Percentiles rank a stretch among this genome's conserved stretches.
These are phyloP conservation scores for Lodderomyces metapsilosis DNA, from an alignment of 1,139 yeast species.

Conservation along the genomic window DNA sequence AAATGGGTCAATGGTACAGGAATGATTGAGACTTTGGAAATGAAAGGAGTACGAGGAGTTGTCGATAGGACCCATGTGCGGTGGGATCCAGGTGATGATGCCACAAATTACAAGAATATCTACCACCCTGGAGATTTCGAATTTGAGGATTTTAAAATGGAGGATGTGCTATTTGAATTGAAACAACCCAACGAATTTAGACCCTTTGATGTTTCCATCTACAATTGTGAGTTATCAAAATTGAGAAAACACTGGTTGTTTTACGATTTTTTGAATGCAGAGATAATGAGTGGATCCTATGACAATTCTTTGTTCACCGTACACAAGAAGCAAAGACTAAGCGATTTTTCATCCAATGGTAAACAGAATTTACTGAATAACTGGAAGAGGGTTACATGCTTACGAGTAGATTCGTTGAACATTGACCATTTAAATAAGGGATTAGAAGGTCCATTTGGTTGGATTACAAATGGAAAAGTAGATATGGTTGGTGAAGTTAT, in stretches of 20 bases:
- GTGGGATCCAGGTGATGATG: slow-evolving; percentile 83
- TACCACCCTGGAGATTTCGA: slow-evolving; percentile 91
- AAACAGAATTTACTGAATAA: slow-evolving; percentile 11
- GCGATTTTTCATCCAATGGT: slow-evolving; percentile 30
- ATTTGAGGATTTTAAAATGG: slow-evolving; percentile 75
- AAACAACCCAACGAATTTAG: slow-evolving; percentile 79
- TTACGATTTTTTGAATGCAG: slow-evolving; percentile 82
- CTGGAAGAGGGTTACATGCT: slow-evolving; percentile 70
- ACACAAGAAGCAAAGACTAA: slow-evolving; percentile 67
- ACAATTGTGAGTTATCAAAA: slow-evolving; percentile 75
- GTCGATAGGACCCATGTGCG: slow-evolving; percentile 85
- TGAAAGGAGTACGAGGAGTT: slow-evolving; percentile 86
- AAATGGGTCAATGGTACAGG: slow-evolving; percentile 94
- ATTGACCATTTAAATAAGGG: slow-evolving; percentile 90
- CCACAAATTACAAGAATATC: slow-evolving; percentile 72
- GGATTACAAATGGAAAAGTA: slow-evolving; percentile 90
- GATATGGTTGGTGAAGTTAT: slow-evolving; percentile 90
- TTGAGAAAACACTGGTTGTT: slow-evolving; percentile 91
- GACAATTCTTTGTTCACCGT: slow-evolving; percentile 91
- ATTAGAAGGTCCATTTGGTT: slow-evolving; percentile 90
- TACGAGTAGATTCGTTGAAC: slow-evolving; percentile 79
- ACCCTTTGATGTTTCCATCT: slow-evolving; percentile 82
- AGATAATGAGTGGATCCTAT: slow-evolving; percentile 83
- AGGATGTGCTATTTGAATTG: slow-evolving; percentile 79
- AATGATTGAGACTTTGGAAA: slow-evolving; percentile 74